Conservation (phyloP, 345 rosid species). For the Xanthoceras sorbifolium region DNA sequence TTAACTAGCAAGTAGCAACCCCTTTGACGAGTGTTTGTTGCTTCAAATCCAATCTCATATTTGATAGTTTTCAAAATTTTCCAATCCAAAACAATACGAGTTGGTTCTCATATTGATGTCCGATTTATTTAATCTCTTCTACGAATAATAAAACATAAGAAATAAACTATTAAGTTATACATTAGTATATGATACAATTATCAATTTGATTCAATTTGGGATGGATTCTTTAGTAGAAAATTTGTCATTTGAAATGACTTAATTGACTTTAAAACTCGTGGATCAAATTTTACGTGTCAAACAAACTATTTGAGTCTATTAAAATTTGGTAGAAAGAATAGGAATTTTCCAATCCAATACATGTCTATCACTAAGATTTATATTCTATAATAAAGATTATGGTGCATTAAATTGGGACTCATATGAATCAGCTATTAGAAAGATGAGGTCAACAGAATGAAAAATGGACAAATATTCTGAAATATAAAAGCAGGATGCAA, state of each 20-base stretch:
- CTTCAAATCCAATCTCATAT: not conserved
- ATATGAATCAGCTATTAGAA: not conserved
- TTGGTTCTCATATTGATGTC: too few species aligned
- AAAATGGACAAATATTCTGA: not conserved
- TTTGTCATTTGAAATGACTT: not conserved
- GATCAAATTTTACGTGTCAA: not conserved
- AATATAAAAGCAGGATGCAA: not conserved
- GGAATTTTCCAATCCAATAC: too few species aligned
- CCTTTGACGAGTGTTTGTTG: not conserved
- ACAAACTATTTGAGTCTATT: not conserved
- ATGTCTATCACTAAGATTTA: not conserved
- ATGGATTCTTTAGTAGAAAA: not conserved
- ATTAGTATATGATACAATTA: too few species aligned
- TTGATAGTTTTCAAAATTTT: not conserved
- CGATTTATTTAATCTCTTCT: too few species aligned
- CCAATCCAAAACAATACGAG: not conserved
- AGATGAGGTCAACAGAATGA: constrained; percentile 10
- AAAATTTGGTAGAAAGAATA: not conserved
- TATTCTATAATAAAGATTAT: not conserved
- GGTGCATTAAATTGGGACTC: not conserved
- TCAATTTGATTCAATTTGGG: too few species aligned
- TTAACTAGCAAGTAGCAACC: not conserved
- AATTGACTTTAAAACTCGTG: not conserved
- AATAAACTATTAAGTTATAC: too few species aligned
- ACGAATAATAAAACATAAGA: too few species aligned